Conservation (phyloP, 1,284 basidiomycete species). For the Entoloma clypeatum region DNA sequence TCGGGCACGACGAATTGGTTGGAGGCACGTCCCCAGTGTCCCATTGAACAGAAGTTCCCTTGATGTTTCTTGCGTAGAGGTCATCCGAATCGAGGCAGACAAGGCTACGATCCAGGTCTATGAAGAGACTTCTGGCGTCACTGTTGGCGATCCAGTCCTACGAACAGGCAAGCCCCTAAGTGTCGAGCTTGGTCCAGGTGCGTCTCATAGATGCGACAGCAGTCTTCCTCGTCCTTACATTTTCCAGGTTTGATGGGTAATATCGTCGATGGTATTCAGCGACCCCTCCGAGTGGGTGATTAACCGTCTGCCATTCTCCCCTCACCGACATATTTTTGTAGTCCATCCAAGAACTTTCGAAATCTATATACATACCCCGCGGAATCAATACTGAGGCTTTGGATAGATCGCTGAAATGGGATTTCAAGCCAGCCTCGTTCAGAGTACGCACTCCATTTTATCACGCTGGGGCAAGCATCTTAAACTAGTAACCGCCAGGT, state of each 20-base stretch:
- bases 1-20: slow-evolving; percentile 96
- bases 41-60: background rate
- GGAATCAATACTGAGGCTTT: slow-evolving; percentile 98
- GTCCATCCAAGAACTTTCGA: slow-evolving; percentile 93
- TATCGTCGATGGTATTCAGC: slow-evolving; percentile 97
- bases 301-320: slow-evolving; percentile 12
- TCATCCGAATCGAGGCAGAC: slow-evolving; percentile 94
- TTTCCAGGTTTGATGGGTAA: slow-evolving; percentile 89
- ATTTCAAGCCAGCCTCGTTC: slow-evolving; percentile 87
- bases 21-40: slow-evolving; percentile 61
- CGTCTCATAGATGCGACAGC: slow-evolving; percentile 6
- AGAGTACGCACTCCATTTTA: slow-evolving; percentile 44
- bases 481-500: slow-evolving; percentile 43
- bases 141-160: slow-evolving; percentile 96
- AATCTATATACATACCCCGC: slow-evolving; percentile 98
- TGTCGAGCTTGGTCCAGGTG: slow-evolving; percentile 96
- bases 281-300: slow-evolving; percentile 72
- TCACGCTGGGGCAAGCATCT: background rate
- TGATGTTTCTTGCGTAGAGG: slow-evolving; percentile 71
- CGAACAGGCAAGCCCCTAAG: slow-evolving; percentile 96
- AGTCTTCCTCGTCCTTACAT: background rate
- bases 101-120: slow-evolving; percentile 99
- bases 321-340: slow-evolving; percentile 33
- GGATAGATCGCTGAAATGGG: slow-evolving; percentile 88
- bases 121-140: slow-evolving; percentile 97